Conservation (phyloP, 345 rosid species). For the Populus tremula region DNA sequence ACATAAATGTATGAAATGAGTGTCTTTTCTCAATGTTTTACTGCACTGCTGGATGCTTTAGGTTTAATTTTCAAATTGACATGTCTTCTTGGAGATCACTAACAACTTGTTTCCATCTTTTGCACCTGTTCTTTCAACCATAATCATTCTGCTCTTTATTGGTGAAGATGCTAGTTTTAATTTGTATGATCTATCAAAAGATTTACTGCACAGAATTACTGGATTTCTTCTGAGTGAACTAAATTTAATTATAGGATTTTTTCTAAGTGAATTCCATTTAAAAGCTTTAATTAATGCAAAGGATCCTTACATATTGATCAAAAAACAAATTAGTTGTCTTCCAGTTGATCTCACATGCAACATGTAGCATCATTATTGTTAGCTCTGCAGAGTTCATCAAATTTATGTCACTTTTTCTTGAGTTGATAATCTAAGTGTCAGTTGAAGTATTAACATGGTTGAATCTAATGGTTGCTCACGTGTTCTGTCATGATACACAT, state of each 20-base stretch:
- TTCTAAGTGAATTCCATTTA: not conserved
- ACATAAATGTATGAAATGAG: not conserved
- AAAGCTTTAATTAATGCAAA: not conserved
- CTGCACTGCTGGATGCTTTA: not conserved
- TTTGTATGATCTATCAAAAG: not conserved
- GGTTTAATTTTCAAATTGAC: not conserved
- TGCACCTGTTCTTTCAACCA: not conserved
- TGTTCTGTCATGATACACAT: not conserved
- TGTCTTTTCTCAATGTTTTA: not conserved
- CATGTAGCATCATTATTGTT: not conserved
- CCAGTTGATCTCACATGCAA: not conserved
- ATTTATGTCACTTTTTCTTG: not conserved
- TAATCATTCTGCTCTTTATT: not conserved
- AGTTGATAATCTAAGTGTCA: too few relatives aligned
- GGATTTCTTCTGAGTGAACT: not conserved
- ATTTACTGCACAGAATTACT: not conserved
- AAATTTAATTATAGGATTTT: not conserved
- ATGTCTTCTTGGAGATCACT: not conserved
- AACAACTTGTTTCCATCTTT: conserved; percentile 9
- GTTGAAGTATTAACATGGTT: too few relatives aligned
- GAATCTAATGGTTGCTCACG: not conserved
- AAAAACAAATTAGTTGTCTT: not conserved
- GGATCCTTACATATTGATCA: not conserved
- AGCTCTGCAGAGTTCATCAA: not conserved
- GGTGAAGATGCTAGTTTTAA: not conserved